phyloP scores from a whole-genome alignment of 176 grass and related monocot species.

The Pontederia crassipes region DNA sequence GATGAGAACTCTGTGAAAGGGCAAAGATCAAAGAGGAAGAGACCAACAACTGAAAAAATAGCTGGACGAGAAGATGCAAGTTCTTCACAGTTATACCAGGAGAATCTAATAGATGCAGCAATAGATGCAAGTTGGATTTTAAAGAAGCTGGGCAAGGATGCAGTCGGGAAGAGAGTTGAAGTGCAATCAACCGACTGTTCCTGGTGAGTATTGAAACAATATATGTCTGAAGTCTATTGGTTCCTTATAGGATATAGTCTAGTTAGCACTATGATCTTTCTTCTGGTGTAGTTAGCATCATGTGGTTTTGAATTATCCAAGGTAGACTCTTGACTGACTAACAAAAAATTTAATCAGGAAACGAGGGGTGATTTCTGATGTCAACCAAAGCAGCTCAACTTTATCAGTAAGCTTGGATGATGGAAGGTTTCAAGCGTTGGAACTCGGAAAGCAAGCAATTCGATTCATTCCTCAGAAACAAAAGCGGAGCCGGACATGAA shows the following conservation, averaged over 20 bases:
- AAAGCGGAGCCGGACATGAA: slow-evolving; percentile 33
- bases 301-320: neutral
- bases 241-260: neutral
- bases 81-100: slow-evolving; percentile 34
- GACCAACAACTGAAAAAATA: slow-evolving; percentile 49
- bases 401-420: slow-evolving; percentile 40
- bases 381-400: slow-evolving; percentile 22
- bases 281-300: neutral
- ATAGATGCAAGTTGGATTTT: slow-evolving; percentile 90
- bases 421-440: slow-evolving; percentile 46
- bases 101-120: slow-evolving; percentile 34
- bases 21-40: slow-evolving; percentile 96
- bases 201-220: slow-evolving; percentile 36
- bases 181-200: slow-evolving; percentile 46
- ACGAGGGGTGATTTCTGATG: slow-evolving; percentile 46
- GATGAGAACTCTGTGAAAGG: slow-evolving; percentile 78
- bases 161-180: slow-evolving; percentile 83
- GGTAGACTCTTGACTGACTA: neutral
- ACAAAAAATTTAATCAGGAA: slow-evolving; percentile 28
- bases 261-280: neutral
- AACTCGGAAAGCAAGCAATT: slow-evolving; percentile 55
- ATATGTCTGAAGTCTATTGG: neutral
- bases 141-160: slow-evolving; percentile 74
- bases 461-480: slow-evolving; percentile 54
- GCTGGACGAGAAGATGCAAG: slow-evolving; percentile 32